Base-by-base conservation (phyloP, 2,329 filamentous ascomycete species). In the Elsinoe fawcettii region DNA sequence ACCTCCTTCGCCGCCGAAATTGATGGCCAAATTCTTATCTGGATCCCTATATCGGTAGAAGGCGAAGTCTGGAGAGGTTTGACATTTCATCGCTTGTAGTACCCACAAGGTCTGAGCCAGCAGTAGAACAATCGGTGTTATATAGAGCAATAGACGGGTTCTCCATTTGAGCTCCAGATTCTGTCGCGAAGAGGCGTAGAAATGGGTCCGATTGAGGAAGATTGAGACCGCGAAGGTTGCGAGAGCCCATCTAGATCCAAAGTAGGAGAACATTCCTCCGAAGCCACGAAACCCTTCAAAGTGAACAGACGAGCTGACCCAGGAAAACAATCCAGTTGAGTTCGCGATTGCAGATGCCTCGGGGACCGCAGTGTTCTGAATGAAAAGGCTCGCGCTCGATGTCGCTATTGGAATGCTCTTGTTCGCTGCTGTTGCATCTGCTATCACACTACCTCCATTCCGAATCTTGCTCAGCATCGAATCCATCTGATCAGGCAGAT, bases 191-290 rank as follows among this genome's bases (percentile, higher is more conserved):
- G 91, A 92, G 41, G 90, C 92, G 71, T 96, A 97, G 64, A 97
- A 93, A 59, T 91, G 86, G 5, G 93, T 95, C 58, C 93, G 84
- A 69, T 97, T 97, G 22, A 97, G 77, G 58, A 96, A 75, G 59
- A 97, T 82, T 20, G 90, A 90, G 78, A 92, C 88, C 36, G 85
- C 82, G 64, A 97, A 85, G 65, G 90, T 96, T 55, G 86, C 85
- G 58, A 97, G 75, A 0, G 92, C 91, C 93, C 93, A 97, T 71
- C 87, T 87, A 71, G 89, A 95, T 1, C 88, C 95, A 43, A 90
- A 79, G 71, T 97, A 99, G 65, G 84, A 87, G 71, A 97, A 91
- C 59, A 97, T 83, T 60, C 88, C 90, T 44, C 89, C 88, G 43
- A 96, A 77, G 43, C 87, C 90, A 67, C 85, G 82, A 62, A 81